Percentiles rank a stretch among this genome's conserved stretches.
Evolutionary conservation across 306 rosid species (phyloP).

Genomic region (Mimosa bimucronata): DNA sequence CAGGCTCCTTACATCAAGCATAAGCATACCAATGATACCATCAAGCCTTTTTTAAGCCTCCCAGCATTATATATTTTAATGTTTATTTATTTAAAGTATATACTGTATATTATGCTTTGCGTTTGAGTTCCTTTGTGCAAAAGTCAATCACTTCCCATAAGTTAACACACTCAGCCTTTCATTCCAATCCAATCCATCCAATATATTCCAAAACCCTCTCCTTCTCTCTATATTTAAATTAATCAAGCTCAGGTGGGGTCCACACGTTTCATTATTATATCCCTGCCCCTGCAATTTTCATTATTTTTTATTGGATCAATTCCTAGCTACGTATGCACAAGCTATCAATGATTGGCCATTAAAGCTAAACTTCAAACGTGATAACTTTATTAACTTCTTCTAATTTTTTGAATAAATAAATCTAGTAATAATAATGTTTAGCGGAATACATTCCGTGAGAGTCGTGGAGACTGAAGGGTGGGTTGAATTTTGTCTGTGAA

Average conservation of each 20-base stretch:
- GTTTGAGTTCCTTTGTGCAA: constrained; percentile 33
- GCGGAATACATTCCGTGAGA: constrained; percentile 48
- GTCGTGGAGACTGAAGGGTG: constrained; percentile 11
- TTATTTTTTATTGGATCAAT: constrained; percentile 1
- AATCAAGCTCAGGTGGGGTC: constrained; percentile 12
- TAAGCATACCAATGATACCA: background rate
- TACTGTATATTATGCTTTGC: background rate
- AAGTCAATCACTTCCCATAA: constrained; percentile 45
- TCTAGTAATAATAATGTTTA: background rate
- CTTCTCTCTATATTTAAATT: background rate
- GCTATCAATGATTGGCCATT: background rate
- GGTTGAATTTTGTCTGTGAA: constrained; percentile 27
- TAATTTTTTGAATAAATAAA: background rate
- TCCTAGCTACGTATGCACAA: background rate
- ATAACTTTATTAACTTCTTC: background rate
- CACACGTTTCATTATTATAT: constrained; percentile 35
- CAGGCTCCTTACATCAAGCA: background rate
- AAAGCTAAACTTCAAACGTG: background rate
- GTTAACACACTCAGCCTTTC: constrained; percentile 30
- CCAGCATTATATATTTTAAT: background rate
- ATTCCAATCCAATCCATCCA: constrained; percentile 36
- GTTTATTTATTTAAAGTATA: background rate
- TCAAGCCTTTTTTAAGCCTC: background rate
- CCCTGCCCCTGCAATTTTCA: background rate
- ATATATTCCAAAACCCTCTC: background rate